Percentiles rank a stretch among this genome's conserved stretches.
These are phyloP conservation scores for Zarea fungicola DNA, from an alignment of 2,329 filamentous ascomycete genomes.

Conservation along the genomic window DNA sequence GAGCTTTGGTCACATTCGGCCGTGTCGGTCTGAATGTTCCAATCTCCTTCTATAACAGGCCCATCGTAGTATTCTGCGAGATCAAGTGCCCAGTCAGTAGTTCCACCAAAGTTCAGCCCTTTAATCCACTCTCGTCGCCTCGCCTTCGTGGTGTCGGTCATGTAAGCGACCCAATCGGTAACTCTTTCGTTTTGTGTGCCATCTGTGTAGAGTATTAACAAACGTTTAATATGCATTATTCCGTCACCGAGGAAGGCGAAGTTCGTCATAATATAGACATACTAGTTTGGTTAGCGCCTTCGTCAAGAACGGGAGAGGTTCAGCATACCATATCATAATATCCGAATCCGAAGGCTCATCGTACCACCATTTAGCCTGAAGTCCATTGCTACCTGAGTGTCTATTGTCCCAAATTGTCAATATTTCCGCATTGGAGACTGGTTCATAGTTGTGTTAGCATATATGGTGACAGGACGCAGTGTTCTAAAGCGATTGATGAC, in stretches of 20 bases:
- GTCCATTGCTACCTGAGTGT: slow-evolving; percentile 16
- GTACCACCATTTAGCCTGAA: too few relatives aligned
- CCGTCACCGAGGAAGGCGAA: too few relatives aligned
- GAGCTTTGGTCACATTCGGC: not conserved
- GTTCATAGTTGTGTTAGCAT: too few relatives aligned
- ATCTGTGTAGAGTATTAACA: not conserved
- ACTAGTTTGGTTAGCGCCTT: too few relatives aligned
- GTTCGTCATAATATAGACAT: too few relatives aligned
- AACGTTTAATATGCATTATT: slow-evolving; percentile 14
- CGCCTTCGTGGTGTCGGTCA: slow-evolving; percentile 15
- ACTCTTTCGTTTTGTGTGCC: too few relatives aligned
- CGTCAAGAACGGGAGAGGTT: too few relatives aligned
- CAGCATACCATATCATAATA: too few relatives aligned
- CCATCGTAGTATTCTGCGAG: slow-evolving; percentile 9
- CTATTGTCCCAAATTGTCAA: not conserved
- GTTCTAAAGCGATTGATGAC: too few relatives aligned
- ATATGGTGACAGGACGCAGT: too few relatives aligned
- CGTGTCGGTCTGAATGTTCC: not conserved
- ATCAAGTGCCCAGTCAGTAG: slow-evolving; percentile 19
- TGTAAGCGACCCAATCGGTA: slow-evolving; percentile 18
- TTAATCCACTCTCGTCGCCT: not conserved
- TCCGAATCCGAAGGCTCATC: too few relatives aligned
- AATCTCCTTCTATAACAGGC: not conserved
- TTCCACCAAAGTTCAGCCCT: slow-evolving; percentile 15
- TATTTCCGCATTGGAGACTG: slow-evolving; percentile 28